Percentiles rank a stretch among this genome's conserved stretches.
Evolutionary conservation across 1,284 basidiomycete genomes (phyloP).

Genomic region (Testicularia cyperi): DNA sequence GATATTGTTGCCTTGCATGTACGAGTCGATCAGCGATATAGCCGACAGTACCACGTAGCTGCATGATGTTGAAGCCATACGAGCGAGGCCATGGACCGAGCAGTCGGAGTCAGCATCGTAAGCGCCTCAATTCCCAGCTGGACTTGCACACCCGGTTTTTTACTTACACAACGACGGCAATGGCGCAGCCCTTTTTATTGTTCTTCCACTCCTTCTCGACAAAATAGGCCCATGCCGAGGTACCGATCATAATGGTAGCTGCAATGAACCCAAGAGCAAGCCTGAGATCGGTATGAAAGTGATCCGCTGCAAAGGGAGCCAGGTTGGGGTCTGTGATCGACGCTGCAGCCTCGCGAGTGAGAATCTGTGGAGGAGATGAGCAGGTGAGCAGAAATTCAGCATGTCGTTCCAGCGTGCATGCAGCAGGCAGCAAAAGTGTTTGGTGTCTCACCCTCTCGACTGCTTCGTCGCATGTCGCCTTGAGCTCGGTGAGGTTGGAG

Average conservation of each 20-base stretch:
- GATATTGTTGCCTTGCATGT: constrained; percentile 44
- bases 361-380: constrained; percentile 11
- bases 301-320: constrained; percentile 47
- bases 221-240: constrained; percentile 48
- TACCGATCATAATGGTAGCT: constrained; percentile 52
- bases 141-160: too few relatives aligned
- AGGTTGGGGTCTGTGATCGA: too few relatives aligned
- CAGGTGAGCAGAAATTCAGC: too few relatives aligned
- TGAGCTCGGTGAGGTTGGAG: constrained; percentile 48
- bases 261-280: constrained; percentile 43
- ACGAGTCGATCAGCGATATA: constrained; percentile 36
- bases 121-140: background rate
- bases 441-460: constrained; percentile 37
- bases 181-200: constrained; percentile 39
- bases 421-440: too few relatives aligned
- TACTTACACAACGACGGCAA: constrained; percentile 44
- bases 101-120: too few relatives aligned
- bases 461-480: constrained; percentile 52
- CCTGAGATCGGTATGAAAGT: constrained; percentile 47
- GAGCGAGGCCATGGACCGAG: too few relatives aligned
- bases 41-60: constrained; percentile 35
- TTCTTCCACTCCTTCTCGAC: constrained; percentile 54
- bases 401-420: too few relatives aligned
- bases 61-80: too few relatives aligned
- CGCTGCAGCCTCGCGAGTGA: constrained; percentile 4